Evolutionary conservation across 2,329 filamentous ascomycete genomes (phyloP), one percentile per base, ranked within the genome.

Genomic region (Tolypocladium album): DNA sequence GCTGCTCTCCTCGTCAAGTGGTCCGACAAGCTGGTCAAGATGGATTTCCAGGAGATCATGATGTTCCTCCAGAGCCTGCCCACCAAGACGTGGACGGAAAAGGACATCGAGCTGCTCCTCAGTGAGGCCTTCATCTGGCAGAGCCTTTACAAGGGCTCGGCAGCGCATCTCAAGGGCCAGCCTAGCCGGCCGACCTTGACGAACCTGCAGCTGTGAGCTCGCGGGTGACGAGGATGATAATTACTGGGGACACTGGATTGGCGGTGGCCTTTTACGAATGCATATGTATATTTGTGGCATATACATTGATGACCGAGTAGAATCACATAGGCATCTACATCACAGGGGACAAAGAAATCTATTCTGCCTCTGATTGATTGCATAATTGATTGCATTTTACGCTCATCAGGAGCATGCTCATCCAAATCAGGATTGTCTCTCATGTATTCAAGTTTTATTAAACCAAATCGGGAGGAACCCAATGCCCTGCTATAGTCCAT

Each of bases 71-170:
- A 99, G 76, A 90, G 91, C 53, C 78, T 99, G 60, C 94, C 95
- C 3, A 99, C 95, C 8, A 88, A 89, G 67, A 84, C 88, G 59
- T 99, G 94, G 94, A 97, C 91, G 1, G 94, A 97, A 72, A 97
- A 97, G 77, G 94, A 99, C 70, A 96, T 99, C 68, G 94, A 97
- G 73, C 82, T 99, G 61, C 79, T 99, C 59, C 80, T 99, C 52
- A 97, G 92, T 70, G 94, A 99, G 76, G 94, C 94, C 3, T 99
- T 94, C 69, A 97, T 99, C 64, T 99, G 94, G 95, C 92, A 99
- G 77, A 96, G 90, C 70, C 79, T 99, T 53, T 99, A 97, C 76
- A 92, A 95, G 69, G 93, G 93, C 57, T 96, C 92, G 12, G 88
- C 91, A 59, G 95, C 94, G 43, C 94, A 99, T 77, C 78, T 99